Evolutionary conservation across 805 yeast species (phyloP).

Genomic region (Tetrapisispora pingtungensis): DNA sequence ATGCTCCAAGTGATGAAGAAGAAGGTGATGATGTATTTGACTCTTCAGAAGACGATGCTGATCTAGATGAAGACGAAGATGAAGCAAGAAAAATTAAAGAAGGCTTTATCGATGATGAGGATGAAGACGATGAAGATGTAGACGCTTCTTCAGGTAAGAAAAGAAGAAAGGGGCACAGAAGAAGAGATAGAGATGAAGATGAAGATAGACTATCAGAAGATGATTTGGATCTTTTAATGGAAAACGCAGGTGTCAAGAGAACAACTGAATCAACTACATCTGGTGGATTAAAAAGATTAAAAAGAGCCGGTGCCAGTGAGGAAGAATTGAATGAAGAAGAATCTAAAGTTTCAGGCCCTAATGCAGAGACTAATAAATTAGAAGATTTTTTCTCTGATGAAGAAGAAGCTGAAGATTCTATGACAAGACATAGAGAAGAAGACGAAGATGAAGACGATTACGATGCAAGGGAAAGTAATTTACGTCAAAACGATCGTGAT

Average conservation of each 20-base stretch:
- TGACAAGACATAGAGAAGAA: slow-evolving; percentile 21
- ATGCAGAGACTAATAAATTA: slow-evolving; percentile 18
- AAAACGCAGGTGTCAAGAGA: slow-evolving; percentile 72
- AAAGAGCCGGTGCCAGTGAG: slow-evolving; percentile 51
- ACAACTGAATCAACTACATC: slow-evolving; percentile 28
- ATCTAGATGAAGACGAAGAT: slow-evolving; percentile 78
- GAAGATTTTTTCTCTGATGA: slow-evolving; percentile 37
- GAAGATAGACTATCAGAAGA: slow-evolving; percentile 82
- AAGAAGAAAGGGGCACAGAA: slow-evolving; percentile 32
- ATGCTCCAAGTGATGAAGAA: slow-evolving; percentile 33
- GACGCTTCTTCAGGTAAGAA: slow-evolving; percentile 15
- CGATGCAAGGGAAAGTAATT: slow-evolving; percentile 11
- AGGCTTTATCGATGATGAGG: slow-evolving; percentile 86
- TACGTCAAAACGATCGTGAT: slow-evolving; percentile 13
- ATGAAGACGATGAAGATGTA: slow-evolving; percentile 32
- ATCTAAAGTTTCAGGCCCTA: slow-evolving; percentile 9
- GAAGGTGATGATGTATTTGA: slow-evolving; percentile 47
- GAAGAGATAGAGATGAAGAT: slow-evolving; percentile 34
- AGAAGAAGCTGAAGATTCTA: slow-evolving; percentile 18
- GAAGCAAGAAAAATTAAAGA: slow-evolving; percentile 75
- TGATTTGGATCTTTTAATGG: slow-evolving; percentile 84
- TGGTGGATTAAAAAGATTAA: slow-evolving; percentile 62
- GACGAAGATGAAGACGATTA: slow-evolving; percentile 22
- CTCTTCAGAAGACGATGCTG: slow-evolving; percentile 86
- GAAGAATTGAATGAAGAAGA: slow-evolving; percentile 15